Conservation (phyloP, 2,329 filamentous ascomycete species). For the Tolypocladium ophioglossoides region DNA sequence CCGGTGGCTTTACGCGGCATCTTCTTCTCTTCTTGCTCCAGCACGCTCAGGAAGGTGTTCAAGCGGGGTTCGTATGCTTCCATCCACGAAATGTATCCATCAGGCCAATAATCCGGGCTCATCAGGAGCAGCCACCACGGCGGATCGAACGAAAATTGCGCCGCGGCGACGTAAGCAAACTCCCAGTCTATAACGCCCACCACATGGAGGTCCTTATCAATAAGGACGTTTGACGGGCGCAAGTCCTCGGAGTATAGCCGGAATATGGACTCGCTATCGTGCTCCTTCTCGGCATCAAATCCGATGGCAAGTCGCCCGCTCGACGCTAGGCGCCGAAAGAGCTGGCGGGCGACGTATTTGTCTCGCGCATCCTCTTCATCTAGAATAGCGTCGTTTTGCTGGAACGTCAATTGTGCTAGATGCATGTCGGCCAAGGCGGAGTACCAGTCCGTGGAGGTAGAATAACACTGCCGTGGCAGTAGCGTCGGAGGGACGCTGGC, state of each 20-base stretch:
- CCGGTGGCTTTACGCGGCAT: neutral
- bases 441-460: slow-evolving; percentile 19
- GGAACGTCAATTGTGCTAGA: slow-evolving; percentile 22
- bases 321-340: slow-evolving; percentile 18
- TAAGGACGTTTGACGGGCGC: slow-evolving; percentile 19
- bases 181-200: slow-evolving; percentile 31
- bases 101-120: slow-evolving; percentile 18
- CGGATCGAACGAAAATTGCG: slow-evolving; percentile 22
- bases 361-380: slow-evolving; percentile 17
- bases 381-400: slow-evolving; percentile 25
- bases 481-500: slow-evolving; percentile 10
- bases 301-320: slow-evolving; percentile 5
- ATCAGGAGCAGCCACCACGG: slow-evolving; percentile 29
- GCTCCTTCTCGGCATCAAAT: neutral
- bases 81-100: slow-evolving; percentile 18
- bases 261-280: slow-evolving; percentile 1
- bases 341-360: slow-evolving; percentile 21
- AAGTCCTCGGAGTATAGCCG: slow-evolving; percentile 15
- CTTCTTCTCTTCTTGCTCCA: slow-evolving; percentile 20
- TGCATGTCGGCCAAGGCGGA: slow-evolving; percentile 24
- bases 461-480: slow-evolving; percentile 16
- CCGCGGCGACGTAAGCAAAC: slow-evolving; percentile 22
- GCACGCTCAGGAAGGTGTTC: slow-evolving; percentile 20
- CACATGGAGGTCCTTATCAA: slow-evolving; percentile 16
- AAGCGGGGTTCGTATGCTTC: slow-evolving; percentile 19